Conservation (phyloP, 768 basidiomycete genomes). For the Mrakia blollopis region DNA sequence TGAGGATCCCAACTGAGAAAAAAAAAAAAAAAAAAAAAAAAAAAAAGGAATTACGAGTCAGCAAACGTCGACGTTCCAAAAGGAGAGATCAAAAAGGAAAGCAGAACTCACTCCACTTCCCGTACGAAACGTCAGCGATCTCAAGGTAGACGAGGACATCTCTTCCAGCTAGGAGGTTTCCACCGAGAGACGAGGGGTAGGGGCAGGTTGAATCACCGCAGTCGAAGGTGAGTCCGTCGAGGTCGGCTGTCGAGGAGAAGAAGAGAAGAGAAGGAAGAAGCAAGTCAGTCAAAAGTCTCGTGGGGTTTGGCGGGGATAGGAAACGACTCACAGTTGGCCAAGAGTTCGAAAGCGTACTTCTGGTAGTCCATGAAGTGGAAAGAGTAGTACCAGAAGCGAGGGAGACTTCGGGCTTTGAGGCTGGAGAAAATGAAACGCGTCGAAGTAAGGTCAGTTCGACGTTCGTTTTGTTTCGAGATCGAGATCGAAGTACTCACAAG, state of each 20-base stretch:
- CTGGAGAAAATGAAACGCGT: slow-evolving; percentile 34
- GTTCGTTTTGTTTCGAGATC: neutral
- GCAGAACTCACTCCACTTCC: slow-evolving; percentile 25
- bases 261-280: neutral
- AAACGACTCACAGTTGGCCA: slow-evolving; percentile 41
- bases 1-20: slow-evolving; percentile 45
- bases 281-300: neutral
- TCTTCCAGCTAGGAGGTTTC: slow-evolving; percentile 50
- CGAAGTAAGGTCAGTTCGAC: neutral
- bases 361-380: slow-evolving; percentile 47
- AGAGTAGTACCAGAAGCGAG: slow-evolving; percentile 58
- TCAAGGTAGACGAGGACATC: slow-evolving; percentile 53
- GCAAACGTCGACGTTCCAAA: too few relatives aligned
- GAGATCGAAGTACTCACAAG: neutral
- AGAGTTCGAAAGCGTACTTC: slow-evolving; percentile 38
- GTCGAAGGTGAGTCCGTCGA: slow-evolving; percentile 50
- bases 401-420: slow-evolving; percentile 54
- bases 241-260: slow-evolving; percentile 43
- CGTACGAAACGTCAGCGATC: slow-evolving; percentile 49
- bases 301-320: neutral
- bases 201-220: slow-evolving; percentile 53
- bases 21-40: neutral
- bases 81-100: slow-evolving; percentile 36
- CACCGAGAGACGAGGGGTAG: slow-evolving; percentile 51
- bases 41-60: too few relatives aligned